These are phyloP conservation scores for Penium margaritaceum DNA, from an alignment of 139 green algal genomes.

Conservation along the genomic window DNA sequence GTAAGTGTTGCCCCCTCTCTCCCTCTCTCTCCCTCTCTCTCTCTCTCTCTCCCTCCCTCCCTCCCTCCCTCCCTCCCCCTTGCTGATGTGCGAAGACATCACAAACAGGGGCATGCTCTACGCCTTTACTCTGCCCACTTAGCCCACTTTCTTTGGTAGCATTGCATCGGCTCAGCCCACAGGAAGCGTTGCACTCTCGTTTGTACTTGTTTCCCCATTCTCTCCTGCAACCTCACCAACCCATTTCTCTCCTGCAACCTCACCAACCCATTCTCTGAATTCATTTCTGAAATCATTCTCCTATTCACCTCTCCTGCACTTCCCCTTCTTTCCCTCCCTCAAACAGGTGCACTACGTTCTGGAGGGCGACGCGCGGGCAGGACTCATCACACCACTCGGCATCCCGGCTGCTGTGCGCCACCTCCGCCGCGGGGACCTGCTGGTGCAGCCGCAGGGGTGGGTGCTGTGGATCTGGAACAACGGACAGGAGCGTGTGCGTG, in stretches of 20 bases:
- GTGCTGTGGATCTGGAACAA: conserved; percentile 24
- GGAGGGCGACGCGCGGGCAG: conserved; percentile 11
- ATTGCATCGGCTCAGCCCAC: no score
- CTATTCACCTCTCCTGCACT: neutral
- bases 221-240: neutral
- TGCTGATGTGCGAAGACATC: no score
- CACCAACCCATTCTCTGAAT: neutral
- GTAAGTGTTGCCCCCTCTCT: no score
- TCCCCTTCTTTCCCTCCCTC: neutral
- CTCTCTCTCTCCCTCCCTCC: no score
- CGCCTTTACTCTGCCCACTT: no score
- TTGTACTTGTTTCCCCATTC: no score
- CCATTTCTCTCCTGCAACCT: neutral
- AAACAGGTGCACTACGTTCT: conserved; percentile 28
- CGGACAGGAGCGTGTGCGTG: conserved; percentile 17
- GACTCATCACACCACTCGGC: conserved; percentile 33
- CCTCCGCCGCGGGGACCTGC: conserved; percentile 25
- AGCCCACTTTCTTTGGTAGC: no score
- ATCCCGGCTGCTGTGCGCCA: conserved; percentile 34
- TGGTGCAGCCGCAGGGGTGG: conserved; percentile 16
- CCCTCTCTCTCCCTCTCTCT: no score
- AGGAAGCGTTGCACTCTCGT: no score
- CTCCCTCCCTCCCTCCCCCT: no score
- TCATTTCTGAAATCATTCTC: neutral
- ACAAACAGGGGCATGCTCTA: no score